Evolutionary conservation across 495 filamentous ascomycete species (phyloP), one percentile per base, ranked within the genome.

Genomic region (Neurospora pannonica): DNA sequence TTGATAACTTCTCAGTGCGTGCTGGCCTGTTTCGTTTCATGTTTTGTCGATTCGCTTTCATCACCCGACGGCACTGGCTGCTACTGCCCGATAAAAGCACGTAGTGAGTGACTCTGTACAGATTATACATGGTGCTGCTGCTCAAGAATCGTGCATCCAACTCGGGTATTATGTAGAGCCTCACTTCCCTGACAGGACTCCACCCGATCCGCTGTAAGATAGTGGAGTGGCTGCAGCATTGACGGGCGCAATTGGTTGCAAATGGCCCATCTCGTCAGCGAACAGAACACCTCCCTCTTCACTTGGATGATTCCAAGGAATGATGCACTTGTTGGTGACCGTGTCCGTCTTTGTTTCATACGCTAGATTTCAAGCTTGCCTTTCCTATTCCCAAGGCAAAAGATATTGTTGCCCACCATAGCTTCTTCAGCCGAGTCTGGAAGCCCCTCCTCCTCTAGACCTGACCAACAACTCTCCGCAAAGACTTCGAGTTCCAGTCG

Each of bases 361-460:
- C n/a, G n/a, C n/a, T n/a, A 62, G 2, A 19, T 67, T 67, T 67
- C 54, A 62, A 15, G 1, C 13, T 34, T 67, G 54, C 24, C 54
- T 62, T 62, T 67, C 15, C 28, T 9, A 34, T 67, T 34, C 54
- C 28, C 4, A 60, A 74, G 79, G 80, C 80, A 78, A 71, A 36
- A 9, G 5, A 71, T 8, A 19, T 67, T 2, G 28, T 67, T 67
- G 54, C 54, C 75, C 81, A 85, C 80, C 81, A 86, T 86, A 79
- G 60, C 80, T 72, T 78, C 78, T 72, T 77, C 75, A 74, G 71
- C 76, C 71, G 72, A 46, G 17, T 70, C 73, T 48, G 71, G 70
- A 67, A 72, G 78, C 78, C 83, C 83, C 82, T 86, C 85, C 83
- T 84, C 84, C 79, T 74, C 71, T 75, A 76, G 76, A 77, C 76